These are phyloP conservation scores for Gaeumannomyces tritici DNA, from an alignment of 2,329 filamentous ascomycete species.

Conservation along the genomic window DNA sequence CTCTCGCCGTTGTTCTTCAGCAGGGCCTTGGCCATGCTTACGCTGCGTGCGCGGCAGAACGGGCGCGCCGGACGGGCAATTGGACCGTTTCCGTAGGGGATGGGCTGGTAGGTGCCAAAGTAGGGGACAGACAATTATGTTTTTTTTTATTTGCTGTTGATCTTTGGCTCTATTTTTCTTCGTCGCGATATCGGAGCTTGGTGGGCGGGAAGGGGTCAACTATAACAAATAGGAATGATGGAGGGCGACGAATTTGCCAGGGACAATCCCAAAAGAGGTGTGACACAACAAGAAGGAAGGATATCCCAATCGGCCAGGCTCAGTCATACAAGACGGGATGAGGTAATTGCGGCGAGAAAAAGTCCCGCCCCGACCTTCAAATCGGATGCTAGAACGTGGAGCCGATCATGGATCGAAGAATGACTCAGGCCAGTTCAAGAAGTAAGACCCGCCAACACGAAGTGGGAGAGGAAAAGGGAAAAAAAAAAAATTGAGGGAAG, in stretches of 20 bases:
- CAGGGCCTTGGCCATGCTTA: constrained; percentile 13
- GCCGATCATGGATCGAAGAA: background rate
- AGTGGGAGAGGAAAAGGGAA: background rate
- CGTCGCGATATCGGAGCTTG: background rate
- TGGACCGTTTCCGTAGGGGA: background rate
- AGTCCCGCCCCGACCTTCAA: too few relatives aligned
- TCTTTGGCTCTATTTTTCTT: background rate
- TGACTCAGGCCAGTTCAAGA: background rate
- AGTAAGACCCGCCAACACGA: background rate
- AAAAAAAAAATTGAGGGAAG: background rate
- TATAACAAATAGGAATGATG: background rate
- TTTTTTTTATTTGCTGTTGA: background rate
- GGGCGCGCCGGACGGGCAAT: background rate
- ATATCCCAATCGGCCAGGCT: background rate
- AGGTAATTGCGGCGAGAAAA: background rate
- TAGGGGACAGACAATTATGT: too few relatives aligned
- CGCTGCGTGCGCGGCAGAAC: too few relatives aligned
- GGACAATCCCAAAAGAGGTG: background rate
- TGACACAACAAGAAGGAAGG: background rate
- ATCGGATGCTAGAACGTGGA: too few relatives aligned
- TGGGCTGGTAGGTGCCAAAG: too few relatives aligned
- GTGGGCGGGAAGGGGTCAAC: background rate
- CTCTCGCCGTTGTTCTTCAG: constrained; percentile 22
- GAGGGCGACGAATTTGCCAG: background rate
- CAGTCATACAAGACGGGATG: background rate